Base-by-base conservation (phyloP, 768 basidiomycete species). In the Suillus decipiens region DNA sequence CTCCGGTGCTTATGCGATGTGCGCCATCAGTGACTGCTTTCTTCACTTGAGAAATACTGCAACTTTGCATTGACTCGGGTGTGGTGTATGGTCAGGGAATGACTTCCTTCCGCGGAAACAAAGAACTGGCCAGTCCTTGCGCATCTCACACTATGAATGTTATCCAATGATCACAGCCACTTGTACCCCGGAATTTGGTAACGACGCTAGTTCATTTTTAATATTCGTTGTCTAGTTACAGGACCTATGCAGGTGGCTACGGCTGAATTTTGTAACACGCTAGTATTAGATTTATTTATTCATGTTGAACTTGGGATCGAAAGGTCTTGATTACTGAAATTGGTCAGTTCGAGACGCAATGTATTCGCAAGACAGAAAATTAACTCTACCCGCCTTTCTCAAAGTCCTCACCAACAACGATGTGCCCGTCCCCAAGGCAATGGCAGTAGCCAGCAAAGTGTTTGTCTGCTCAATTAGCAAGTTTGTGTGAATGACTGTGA, bases 371-470 rank as follows among this genome's bases (percentile, higher is more conserved):
- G 63, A 77, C 31, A 67, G 69, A 61, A 88, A 87, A 61, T 78
- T 93, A 12, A 72, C 87, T 31, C 72, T 93, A 9, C 88, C 89
- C 4, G 78, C 77, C 24, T 92, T 89, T 69, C 77, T 93, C 31
- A 87, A 92, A 72, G 66, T 89, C 12, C 77, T 93, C 31, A 86
- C 88, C 8, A 77, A 69, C 53, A 83, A 84, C 63, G 79, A 82
- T 69, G 73, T 92, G 0, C 75, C 87, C 1, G 79, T 89, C 61
- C 70, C 80, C 39, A 86, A 88, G 66, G 90, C 92, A 15, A 92
- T 95, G 82, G 75, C 79, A 15, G 74, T 90, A 31, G 83, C 91
- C 42, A 82, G 83, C 62, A 91, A 90, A 81, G 80, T 90, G 90
- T 90, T 63, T 63, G 83, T 75, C 39, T 61, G 37, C 24, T 50